A percentile compares a stretch with the other conserved stretches of the same genome.
Evolutionary conservation across 495 filamentous ascomycete species (phyloP).

Genomic region (Parathielavia appendiculata): DNA sequence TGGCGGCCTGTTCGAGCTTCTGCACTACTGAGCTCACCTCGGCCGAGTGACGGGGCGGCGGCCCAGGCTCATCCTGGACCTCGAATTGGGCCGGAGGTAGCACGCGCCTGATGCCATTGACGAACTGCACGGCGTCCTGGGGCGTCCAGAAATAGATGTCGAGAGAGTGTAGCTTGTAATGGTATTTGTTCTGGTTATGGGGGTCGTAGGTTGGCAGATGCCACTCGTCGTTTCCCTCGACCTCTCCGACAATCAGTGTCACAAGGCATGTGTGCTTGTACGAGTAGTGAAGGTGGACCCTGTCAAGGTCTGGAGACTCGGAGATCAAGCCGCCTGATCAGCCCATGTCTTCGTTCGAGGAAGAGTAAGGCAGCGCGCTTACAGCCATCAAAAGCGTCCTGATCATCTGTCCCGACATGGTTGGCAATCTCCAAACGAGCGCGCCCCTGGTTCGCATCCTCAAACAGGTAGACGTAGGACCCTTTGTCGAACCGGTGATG

Average conservation of each 20-base stretch:
- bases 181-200: conserved; percentile 61
- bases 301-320: conserved; percentile 58
- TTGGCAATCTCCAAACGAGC: conserved; percentile 83
- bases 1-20: conserved; percentile 73
- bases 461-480: conserved; percentile 84
- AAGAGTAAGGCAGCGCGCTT: conserved; percentile 29
- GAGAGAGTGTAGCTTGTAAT: conserved; percentile 72
- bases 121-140: conserved; percentile 67
- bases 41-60: conserved; percentile 39
- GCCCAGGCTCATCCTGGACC: conserved; percentile 51
- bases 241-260: conserved; percentile 66
- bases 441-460: conserved; percentile 60
- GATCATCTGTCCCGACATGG: conserved; percentile 75
- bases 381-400: conserved; percentile 86
- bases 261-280: conserved; percentile 73
- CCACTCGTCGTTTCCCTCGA: conserved; percentile 59
- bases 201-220: conserved; percentile 68
- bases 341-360: background rate
- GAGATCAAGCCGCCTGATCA: background rate
- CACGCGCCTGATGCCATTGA: conserved; percentile 58
- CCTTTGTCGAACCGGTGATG: conserved; percentile 87
- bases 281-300: conserved; percentile 62
- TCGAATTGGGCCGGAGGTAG: conserved; percentile 57
- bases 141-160: conserved; percentile 88
- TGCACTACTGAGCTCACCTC: conserved; percentile 76